Evolutionary conservation across 129 eudicot species (phyloP).

Genomic region (Chrysanthemum lavandulifolium): DNA sequence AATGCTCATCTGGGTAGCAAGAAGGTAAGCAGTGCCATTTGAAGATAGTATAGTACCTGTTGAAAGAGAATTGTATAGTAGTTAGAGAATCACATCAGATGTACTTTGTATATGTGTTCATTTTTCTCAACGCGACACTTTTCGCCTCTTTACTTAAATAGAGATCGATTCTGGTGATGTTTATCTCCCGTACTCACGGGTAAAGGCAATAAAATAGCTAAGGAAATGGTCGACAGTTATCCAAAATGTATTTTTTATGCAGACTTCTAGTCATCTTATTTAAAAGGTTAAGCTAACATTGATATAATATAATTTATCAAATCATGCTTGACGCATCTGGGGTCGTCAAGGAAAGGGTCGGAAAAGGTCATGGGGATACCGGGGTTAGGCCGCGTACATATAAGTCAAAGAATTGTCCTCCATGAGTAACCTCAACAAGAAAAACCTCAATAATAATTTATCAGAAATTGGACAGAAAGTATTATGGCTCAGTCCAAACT

Average conservation of each 20-base stretch:
- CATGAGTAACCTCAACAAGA: no score
- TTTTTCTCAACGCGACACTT: background rate
- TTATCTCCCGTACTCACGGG: background rate
- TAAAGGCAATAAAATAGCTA: background rate
- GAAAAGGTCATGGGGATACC: no score
- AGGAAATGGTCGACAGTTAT: background rate
- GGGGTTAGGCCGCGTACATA: no score
- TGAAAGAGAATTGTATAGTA: constrained; percentile 23
- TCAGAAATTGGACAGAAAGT: no score
- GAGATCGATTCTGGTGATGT: background rate
- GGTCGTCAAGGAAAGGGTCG: no score
- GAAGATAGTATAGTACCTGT: constrained; percentile 70
- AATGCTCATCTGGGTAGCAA: constrained; percentile 93
- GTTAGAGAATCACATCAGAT: constrained; percentile 1
- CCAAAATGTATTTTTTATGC: background rate
- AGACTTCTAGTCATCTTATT: background rate
- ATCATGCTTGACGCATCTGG: background rate
- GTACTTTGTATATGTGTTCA: background rate
- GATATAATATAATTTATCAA: background rate
- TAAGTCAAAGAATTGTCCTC: no score
- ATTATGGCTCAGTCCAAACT: no score
- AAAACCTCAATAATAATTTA: no score
- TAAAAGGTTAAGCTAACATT: background rate
- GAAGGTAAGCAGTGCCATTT: constrained; percentile 69
- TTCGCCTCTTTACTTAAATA: background rate